Conservation (phyloP, 495 filamentous ascomycete species). For the Rhypophila decipiens region DNA sequence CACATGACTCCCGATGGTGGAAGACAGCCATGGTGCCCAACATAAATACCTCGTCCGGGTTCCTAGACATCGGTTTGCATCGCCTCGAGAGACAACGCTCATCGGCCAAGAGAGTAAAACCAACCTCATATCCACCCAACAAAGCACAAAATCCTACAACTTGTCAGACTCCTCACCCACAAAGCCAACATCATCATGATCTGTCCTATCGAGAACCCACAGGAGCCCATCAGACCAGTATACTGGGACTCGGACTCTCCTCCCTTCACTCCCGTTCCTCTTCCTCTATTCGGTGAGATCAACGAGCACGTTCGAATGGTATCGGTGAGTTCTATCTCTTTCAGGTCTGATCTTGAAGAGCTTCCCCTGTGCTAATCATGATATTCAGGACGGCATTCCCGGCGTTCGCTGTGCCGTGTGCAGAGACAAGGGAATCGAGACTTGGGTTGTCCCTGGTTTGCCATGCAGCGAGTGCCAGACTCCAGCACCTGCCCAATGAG, state of each 20-base stretch:
- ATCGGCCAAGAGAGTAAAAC: background rate
- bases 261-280: too few relatives aligned
- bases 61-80: background rate
- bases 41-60: background rate
- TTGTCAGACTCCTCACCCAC: background rate
- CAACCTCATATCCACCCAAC: background rate
- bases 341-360: too few relatives aligned
- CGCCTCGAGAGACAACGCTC: background rate
- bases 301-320: too few relatives aligned
- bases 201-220: too few relatives aligned
- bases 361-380: background rate
- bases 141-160: background rate
- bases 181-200: too few relatives aligned
- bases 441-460: slow-evolving; percentile 45
- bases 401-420: slow-evolving; percentile 25
- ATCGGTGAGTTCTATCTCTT: background rate
- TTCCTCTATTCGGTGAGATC: too few relatives aligned
- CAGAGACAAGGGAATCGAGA: slow-evolving; percentile 38
- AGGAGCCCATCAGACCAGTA: background rate
- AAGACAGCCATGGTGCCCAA: background rate
- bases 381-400: slow-evolving; percentile 9
- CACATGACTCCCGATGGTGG: background rate
- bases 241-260: background rate
- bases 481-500: slow-evolving; percentile 9
- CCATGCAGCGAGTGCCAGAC: slow-evolving; percentile 41